Conservation (phyloP, 441 rosid species). For the Codiaeum variegatum region DNA sequence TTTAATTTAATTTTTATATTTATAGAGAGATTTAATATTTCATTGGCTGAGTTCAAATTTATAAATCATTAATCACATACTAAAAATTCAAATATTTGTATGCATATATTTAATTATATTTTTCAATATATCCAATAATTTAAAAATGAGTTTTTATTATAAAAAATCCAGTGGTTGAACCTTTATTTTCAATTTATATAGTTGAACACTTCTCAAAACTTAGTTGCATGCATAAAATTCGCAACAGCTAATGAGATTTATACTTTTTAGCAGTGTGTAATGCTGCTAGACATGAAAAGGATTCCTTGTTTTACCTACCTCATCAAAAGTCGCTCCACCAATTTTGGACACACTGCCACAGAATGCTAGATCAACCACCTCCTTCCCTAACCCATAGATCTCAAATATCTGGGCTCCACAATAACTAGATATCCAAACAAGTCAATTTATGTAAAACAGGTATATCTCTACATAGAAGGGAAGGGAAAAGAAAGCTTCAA, state of each 20-base stretch:
- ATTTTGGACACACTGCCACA: constrained; percentile 82
- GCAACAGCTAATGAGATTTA: not conserved
- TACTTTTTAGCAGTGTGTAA: not conserved
- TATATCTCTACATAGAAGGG: not conserved
- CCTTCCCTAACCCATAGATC: constrained; percentile 89
- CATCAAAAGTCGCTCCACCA: constrained; percentile 90
- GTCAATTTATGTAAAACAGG: constrained; percentile 20
- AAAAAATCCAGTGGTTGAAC: no score
- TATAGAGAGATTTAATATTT: no score
- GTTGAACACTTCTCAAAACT: not conserved
- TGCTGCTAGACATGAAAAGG: not conserved
- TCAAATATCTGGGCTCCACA: constrained; percentile 99
- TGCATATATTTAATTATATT: no score
- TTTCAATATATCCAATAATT: no score
- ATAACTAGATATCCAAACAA: constrained; percentile 51
- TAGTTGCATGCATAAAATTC: not conserved
- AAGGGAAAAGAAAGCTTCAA: not conserved
- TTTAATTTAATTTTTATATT: no score
- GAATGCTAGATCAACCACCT: constrained; percentile 81
- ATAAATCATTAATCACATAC: no score
- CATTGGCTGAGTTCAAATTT: no score
- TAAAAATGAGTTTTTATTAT: no score
- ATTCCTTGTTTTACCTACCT: constrained; percentile 42
- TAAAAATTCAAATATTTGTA: no score
- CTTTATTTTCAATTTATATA: no score